A percentile compares a stretch with the other conserved stretches of the same genome.
Conservation (phyloP, 495 filamentous ascomycete genomes). For the Penicillium paradoxum region DNA sequence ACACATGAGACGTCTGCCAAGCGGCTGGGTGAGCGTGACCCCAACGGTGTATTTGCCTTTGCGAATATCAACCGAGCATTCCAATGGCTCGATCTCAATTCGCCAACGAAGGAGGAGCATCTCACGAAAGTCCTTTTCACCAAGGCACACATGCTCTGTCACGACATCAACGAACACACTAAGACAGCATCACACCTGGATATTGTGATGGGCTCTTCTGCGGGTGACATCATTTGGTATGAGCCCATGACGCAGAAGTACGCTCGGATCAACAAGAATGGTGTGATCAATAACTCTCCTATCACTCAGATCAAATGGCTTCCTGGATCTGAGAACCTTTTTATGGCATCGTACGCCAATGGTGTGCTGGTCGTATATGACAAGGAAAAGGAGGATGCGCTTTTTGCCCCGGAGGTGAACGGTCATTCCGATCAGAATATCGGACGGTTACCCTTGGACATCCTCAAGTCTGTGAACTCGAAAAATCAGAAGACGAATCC, state of each 20-base stretch:
- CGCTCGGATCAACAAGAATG: constrained; percentile 93
- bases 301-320: constrained; percentile 89
- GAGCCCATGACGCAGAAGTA: constrained; percentile 97
- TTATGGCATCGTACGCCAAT: constrained; percentile 89
- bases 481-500: constrained; percentile 92
- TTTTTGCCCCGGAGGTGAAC: constrained; percentile 57
- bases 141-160: constrained; percentile 90
- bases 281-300: constrained; percentile 77
- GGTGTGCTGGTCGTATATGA: constrained; percentile 94
- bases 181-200: constrained; percentile 78
- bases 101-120: constrained; percentile 64
- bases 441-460: constrained; percentile 45
- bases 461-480: constrained; percentile 86
- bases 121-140: constrained; percentile 95
- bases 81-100: constrained; percentile 71
- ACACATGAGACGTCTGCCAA: constrained; percentile 76
- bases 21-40: constrained; percentile 68
- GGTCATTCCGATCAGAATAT: constrained; percentile 38
- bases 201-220: constrained; percentile 90
- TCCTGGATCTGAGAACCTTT: constrained; percentile 88
- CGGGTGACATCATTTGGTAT: constrained; percentile 97
- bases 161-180: constrained; percentile 83
- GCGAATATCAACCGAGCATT: constrained; percentile 93
- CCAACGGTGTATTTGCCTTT: constrained; percentile 81
- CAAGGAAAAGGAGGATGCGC: constrained; percentile 94